Conservation (phyloP, 2,329 filamentous ascomycete genomes). For the Beauveria caledonica region DNA sequence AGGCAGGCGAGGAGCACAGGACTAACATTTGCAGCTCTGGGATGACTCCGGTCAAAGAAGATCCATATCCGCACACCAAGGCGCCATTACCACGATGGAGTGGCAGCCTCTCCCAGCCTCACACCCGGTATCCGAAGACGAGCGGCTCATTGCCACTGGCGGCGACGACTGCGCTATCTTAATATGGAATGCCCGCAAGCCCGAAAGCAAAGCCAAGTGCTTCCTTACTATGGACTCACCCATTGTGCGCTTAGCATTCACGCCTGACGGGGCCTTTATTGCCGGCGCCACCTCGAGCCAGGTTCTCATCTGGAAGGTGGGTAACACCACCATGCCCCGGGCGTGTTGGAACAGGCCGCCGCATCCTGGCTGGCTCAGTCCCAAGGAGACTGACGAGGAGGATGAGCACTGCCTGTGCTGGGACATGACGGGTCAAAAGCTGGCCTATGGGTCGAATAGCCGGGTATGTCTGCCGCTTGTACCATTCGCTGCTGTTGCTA, state of each 20-base stretch:
- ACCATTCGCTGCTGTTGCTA: neutral
- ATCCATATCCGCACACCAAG: slow-evolving; percentile 51
- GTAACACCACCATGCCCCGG: slow-evolving; percentile 47
- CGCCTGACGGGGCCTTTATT: slow-evolving; percentile 54
- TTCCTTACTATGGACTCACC: slow-evolving; percentile 53
- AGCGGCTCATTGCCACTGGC: slow-evolving; percentile 52
- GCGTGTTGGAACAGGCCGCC: slow-evolving; percentile 51
- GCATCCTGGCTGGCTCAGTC: slow-evolving; percentile 51
- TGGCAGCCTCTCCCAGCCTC: slow-evolving; percentile 47
- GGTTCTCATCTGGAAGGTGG: slow-evolving; percentile 58
- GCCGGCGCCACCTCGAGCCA: slow-evolving; percentile 51
- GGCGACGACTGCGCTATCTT: slow-evolving; percentile 55
- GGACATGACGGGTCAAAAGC: slow-evolving; percentile 52
- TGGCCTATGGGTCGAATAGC: slow-evolving; percentile 57
- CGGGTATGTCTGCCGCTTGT: slow-evolving; percentile 38
- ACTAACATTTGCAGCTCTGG: slow-evolving; percentile 38
- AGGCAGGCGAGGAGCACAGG: neutral
- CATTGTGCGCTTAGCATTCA: slow-evolving; percentile 52
- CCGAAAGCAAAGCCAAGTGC: slow-evolving; percentile 48
- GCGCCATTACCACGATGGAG: slow-evolving; percentile 47
- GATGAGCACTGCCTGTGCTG: slow-evolving; percentile 54
- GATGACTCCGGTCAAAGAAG: slow-evolving; percentile 44
- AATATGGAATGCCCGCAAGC: slow-evolving; percentile 51
- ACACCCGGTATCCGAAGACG: slow-evolving; percentile 34
- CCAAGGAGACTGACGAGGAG: slow-evolving; percentile 49